Conservation (phyloP, 768 basidiomycete species). For the Calocybe indica region DNA sequence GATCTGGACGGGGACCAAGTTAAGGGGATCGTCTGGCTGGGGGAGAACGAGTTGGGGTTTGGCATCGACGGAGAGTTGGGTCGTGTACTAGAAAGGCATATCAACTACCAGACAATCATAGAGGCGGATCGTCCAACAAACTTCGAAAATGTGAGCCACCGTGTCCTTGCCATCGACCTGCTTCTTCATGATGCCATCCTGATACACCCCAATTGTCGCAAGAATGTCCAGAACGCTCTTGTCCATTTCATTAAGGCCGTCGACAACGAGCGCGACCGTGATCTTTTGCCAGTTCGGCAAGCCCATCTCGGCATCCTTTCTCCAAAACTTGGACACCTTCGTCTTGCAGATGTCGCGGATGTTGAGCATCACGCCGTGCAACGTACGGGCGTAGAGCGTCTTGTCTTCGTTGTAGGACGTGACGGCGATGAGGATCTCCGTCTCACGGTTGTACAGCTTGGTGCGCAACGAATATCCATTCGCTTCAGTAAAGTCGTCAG, state of each 20-base stretch:
- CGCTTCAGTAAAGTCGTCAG: conserved; percentile 78
- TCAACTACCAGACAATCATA: background rate
- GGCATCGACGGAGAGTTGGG: conserved; percentile 88
- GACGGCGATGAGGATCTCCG: conserved; percentile 91
- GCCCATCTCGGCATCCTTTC: conserved; percentile 75
- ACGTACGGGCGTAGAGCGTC: conserved; percentile 79
- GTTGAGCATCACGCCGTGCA: conserved; percentile 96
- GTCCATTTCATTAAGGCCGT: conserved; percentile 93
- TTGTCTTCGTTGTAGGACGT: conserved; percentile 94
- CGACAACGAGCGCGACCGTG: conserved; percentile 82
- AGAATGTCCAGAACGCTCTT: conserved; percentile 87
- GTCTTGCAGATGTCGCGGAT: conserved; percentile 97
- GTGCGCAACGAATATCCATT: conserved; percentile 85
- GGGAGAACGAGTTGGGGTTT: conserved; percentile 90
- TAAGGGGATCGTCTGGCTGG: conserved; percentile 83
- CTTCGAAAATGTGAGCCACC: conserved; percentile 94
- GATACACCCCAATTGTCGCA: conserved; percentile 87
- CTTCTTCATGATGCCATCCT: conserved; percentile 95
- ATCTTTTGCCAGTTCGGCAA: conserved; percentile 89
- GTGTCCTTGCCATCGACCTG: conserved; percentile 84
- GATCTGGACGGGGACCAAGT: conserved; percentile 88
- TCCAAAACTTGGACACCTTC: conserved; percentile 90
- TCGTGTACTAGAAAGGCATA: conserved; percentile 68
- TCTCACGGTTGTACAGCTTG: conserved; percentile 81
- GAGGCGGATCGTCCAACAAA: conserved; percentile 20